Evolutionary conservation across 768 basidiomycete species (phyloP), one percentile per base, ranked within the genome.

Genomic region (Infundibulicybe gibba): DNA sequence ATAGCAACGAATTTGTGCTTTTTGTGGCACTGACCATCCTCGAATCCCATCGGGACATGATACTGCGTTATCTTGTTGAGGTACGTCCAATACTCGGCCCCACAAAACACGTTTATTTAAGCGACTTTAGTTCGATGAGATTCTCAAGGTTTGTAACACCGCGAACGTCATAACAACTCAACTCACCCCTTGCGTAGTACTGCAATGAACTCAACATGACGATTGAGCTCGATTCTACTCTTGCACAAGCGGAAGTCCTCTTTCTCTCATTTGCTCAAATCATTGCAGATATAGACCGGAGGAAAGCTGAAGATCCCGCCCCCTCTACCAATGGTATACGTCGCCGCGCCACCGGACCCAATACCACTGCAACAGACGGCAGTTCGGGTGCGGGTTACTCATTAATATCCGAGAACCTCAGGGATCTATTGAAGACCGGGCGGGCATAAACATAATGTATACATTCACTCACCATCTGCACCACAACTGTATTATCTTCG

Each of bases 121-220:
- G 25, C 25, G 25, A 11, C 21, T 34, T 8, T 49, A 90, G 87
- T 92, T 91, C 54, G 90, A 92, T 54, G 87, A 90, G 62, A 83
- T 87, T 19, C 61, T 88, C 49, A 87, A 87, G 75, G 83, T 81
- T 45, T 21, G 68, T 53, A 10, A 40, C 10, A 17, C 32, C 44
- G 4, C 8, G 43, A 31, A 44, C 41, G 19, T 17, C 34, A 20
- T 45, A 17, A 19, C 40, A 44, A 16, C 20, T 33, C 47, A 16
- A 55, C 44, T 35, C 2, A 49, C 25, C 25, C 49, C 45, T 37
- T 32, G 14, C 20, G 30, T 54, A 87, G 85, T 97, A 94, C 57
- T 91, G 90, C 71, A 95, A 94, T 59, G 91, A 95, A 56, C 81
- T 95, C 51, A 90, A 87, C 66, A 92, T 92, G 86, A 91, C 93